A percentile compares a stretch with the other conserved stretches of the same genome.
phyloP scores from a whole-genome alignment of 352 stramenopile species.

The Blastocystis sp. region DNA sequence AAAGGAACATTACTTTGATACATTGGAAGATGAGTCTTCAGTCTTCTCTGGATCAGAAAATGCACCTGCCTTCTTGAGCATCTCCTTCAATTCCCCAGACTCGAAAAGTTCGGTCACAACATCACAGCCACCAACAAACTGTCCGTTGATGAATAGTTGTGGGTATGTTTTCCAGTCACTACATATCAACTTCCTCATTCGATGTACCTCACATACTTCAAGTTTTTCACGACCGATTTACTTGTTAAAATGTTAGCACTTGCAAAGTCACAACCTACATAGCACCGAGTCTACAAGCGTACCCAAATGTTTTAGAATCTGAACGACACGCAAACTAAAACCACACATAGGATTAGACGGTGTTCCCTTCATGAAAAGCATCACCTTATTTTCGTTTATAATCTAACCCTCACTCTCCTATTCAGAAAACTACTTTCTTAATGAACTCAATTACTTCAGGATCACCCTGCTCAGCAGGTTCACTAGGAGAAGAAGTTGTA shows the following conservation, averaged over 20 bases:
- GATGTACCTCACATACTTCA: constrained; percentile 52
- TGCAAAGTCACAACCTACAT: constrained; percentile 76
- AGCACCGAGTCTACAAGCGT: background rate
- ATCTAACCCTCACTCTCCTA: background rate
- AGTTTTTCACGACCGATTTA: constrained; percentile 49
- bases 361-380: constrained; percentile 85
- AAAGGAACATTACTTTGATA: background rate
- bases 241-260: constrained; percentile 76
- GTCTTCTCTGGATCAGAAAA: constrained; percentile 28
- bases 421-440: background rate
- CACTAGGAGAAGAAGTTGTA: background rate
- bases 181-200: background rate
- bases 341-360: constrained; percentile 77
- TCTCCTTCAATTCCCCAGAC: constrained; percentile 75
- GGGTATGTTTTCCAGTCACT: constrained; percentile 65
- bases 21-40: background rate
- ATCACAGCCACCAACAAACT: constrained; percentile 81
- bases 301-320: constrained; percentile 71
- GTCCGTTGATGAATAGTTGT: constrained; percentile 81
- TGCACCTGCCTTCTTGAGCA: constrained; percentile 68
- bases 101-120: constrained; percentile 83
- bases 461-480: constrained; percentile 20
- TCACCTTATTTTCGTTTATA: constrained; percentile 78
- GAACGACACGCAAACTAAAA: constrained; percentile 81
- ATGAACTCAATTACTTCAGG: constrained; percentile 59